Evolutionary conservation across 2,329 filamentous ascomycete genomes (phyloP), one percentile per base, ranked within the genome.

Genomic region (Ophiostoma tasmaniense): DNA sequence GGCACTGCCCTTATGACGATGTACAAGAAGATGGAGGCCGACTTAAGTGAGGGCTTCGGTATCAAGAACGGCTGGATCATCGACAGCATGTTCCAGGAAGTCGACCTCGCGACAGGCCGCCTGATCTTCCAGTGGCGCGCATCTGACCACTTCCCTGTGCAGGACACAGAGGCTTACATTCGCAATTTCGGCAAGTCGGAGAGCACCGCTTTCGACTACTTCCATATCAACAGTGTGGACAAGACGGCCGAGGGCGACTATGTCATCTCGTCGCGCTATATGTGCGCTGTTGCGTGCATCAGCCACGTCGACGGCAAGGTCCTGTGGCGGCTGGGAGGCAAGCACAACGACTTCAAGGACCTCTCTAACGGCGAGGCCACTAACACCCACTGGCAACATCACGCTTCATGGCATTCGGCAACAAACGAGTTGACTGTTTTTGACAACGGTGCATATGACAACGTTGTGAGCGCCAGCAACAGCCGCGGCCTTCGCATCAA

Each of bases 211-310:
- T 87, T 83, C 76, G 84, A 87, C 74, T 85, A 81, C 71, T 86
- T 85, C 74, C 84, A 86, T 74, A 81, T 87, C 75, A 85, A 86
- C 76, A 83, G 82, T 45, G 76, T 87, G 35, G 81, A 85, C 72
- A 85, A 85, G 73, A 80, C 81, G 67, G 72, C 75, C 0, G 72
- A 78, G 0, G 83, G 83, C 4, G 82, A 87, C 72, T 87, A 84
- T 69, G 74, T 87, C 13, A 78, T 87, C n/a, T 87, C 84, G 0
- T 79, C 81, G 0, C 81, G 84, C 1, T 80, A 85, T 73, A 78
- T 80, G 66, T 68, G 67, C 42, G 78, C 80, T 22, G 76, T 86
- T 13, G 77, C 78, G 39, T 80, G 80, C 66, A 80, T 87, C 72
- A 80, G 81, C 69, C 77, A 76, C 11, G 80, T 80, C 8, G 68